Evolutionary conservation across 2,329 filamentous ascomycete genomes (phyloP).

Genomic region (Dactylonectria estremocensis): DNA sequence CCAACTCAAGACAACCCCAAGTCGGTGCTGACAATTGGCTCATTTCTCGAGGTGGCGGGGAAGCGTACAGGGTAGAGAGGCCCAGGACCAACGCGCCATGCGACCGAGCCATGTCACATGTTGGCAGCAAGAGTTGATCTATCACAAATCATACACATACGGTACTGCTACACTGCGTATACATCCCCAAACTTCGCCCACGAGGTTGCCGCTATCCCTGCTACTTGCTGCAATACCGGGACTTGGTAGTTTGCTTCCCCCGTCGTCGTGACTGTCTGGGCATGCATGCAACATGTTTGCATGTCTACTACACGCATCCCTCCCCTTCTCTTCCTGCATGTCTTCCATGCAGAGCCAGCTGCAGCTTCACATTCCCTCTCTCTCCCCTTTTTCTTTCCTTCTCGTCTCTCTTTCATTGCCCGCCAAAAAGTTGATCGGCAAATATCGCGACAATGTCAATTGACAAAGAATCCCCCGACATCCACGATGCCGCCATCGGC

Average conservation of each 20-base stretch:
- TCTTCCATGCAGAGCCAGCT: constrained; percentile 22
- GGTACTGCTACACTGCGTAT: no score
- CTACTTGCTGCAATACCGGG: background rate
- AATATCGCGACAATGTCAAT: constrained; percentile 30
- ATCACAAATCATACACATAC: no score
- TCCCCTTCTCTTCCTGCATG: constrained; percentile 27
- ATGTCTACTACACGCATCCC: constrained; percentile 13
- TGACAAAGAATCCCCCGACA: constrained; percentile 30
- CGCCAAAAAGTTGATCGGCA: background rate
- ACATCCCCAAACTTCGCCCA: no score
- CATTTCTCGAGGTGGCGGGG: background rate
- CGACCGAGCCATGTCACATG: background rate
- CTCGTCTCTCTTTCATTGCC: background rate
- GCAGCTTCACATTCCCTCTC: constrained; percentile 19
- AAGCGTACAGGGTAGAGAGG: background rate
- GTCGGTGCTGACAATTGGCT: background rate
- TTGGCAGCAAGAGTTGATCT: background rate
- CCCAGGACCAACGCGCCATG: constrained; percentile 8
- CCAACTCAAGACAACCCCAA: background rate
- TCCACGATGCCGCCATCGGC: constrained; percentile 14
- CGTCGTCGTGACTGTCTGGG: constrained; percentile 6
- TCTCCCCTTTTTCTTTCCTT: constrained; percentile 7
- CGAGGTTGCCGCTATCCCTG: constrained; percentile 15
- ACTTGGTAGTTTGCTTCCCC: constrained; percentile 8
- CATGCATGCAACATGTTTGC: constrained; percentile 5